phyloP scores from a whole-genome alignment of 352 stramenopile species.

The Globisporangium cederbergense region DNA sequence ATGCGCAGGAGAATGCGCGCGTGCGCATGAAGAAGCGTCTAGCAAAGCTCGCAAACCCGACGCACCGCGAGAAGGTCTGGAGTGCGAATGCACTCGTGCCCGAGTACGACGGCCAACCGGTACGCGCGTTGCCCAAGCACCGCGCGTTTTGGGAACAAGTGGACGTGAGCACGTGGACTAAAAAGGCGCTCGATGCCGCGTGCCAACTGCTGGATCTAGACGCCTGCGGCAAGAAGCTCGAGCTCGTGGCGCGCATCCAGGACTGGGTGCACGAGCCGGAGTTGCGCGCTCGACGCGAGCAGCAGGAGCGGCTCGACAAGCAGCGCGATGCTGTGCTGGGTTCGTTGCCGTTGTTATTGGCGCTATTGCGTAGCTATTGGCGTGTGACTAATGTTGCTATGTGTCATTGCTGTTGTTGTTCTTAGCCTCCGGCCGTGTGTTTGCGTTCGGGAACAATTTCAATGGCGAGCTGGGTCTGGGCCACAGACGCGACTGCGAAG shows the following conservation, averaged over 20 bases:
- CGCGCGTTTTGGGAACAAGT: slow-evolving; percentile 57
- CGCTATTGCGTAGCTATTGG: not conserved
- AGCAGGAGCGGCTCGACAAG: slow-evolving; percentile 30
- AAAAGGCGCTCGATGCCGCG: slow-evolving; percentile 47
- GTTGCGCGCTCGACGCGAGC: slow-evolving; percentile 31
- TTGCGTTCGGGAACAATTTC: slow-evolving; percentile 64
- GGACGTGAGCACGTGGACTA: slow-evolving; percentile 50
- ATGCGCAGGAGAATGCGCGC: slow-evolving; percentile 27
- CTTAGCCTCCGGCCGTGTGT: slow-evolving; percentile 52
- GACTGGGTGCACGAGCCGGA: slow-evolving; percentile 69
- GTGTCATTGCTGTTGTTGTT: not conserved
- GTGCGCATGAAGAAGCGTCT: slow-evolving; percentile 43
- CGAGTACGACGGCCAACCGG: slow-evolving; percentile 37
- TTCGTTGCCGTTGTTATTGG: slow-evolving; percentile 8
- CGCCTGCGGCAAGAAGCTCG: slow-evolving; percentile 45
- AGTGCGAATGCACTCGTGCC: slow-evolving; percentile 27
- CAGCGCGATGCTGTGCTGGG: slow-evolving; percentile 44
- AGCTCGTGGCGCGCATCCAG: slow-evolving; percentile 62
- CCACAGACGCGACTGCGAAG: slow-evolving; percentile 31
- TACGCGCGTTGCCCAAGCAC: slow-evolving; percentile 58
- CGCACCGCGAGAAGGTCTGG: slow-evolving; percentile 53
- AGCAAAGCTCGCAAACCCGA: slow-evolving; percentile 38
- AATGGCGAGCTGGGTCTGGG: slow-evolving; percentile 63
- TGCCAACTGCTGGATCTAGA: slow-evolving; percentile 59
- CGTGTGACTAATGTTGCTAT: not conserved